A percentile compares a stretch with the other conserved stretches of the same genome.
Evolutionary conservation across 73 alveolate genomes (phyloP).

Genomic region (Tetrahymena thermophila): DNA sequence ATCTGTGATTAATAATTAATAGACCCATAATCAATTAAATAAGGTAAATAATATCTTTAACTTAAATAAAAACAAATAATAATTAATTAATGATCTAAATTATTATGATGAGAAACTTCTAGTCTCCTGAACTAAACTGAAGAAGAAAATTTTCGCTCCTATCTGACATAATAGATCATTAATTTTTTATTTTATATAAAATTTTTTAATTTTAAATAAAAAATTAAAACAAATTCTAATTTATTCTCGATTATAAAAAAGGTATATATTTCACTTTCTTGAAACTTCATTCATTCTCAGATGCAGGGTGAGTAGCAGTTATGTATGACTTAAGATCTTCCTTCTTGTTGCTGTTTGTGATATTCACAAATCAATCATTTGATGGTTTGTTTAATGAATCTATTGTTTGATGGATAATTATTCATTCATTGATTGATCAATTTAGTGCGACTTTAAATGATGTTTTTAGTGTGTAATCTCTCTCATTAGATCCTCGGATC

Average conservation of each 20-base stretch:
- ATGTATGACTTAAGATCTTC: not conserved
- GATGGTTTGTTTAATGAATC: not conserved
- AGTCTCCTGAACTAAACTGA: not conserved
- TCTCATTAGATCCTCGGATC: not conserved
- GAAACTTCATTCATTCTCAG: not conserved
- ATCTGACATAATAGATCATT: not conserved
- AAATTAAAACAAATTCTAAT: not conserved
- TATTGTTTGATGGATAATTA: not conserved
- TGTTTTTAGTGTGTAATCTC: constrained; percentile 1
- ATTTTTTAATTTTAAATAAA: not conserved
- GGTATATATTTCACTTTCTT: not conserved
- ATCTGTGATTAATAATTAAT: not conserved
- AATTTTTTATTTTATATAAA: not conserved
- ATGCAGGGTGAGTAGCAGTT: not conserved
- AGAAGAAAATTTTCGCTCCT: not conserved
- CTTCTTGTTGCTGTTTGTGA: not conserved
- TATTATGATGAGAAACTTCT: not conserved
- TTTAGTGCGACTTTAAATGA: not conserved
- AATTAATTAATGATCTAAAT: not conserved
- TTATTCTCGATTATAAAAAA: not conserved
- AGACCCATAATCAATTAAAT: not conserved
- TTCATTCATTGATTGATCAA: not conserved
- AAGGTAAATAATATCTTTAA: not conserved
- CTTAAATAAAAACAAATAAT: not conserved
- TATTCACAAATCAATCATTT: not conserved